Base-by-base conservation (phyloP, 345 rosid genomes). In the Draba incana region DNA sequence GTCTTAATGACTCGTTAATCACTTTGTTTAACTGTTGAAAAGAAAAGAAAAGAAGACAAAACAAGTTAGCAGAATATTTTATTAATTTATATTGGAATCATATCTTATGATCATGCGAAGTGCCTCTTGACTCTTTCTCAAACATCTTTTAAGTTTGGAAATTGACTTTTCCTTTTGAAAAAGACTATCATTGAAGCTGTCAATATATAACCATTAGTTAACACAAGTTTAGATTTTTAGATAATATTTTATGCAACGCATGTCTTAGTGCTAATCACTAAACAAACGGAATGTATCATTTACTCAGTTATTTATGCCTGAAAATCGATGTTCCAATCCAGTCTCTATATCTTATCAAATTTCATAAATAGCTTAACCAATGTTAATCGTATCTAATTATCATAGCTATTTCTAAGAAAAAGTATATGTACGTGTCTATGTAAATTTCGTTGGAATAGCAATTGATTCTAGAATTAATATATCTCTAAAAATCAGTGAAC, bases 1-100 rank as follows among this genome's bases (percentile, higher is more conserved):
- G 83, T 77, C 99, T 84, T 13, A 95, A 43, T 15, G 99, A 87
- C 73, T 95, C 99, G 5, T 86, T 92, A 53, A 95, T 88, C 41
- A 95, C 96, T 96, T 88, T 85, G 71, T 84, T 84, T 47, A 95
- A 75, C 99, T 95, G 84, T 66, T 74, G 9, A 55, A 33, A 33
- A 33, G 37, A 33, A 33, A 47, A 67, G 15, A 60, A 14, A 20
- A 24, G 38, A 41, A 3, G n/a, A 39, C 37, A 63, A 66, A 49
- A 4, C 44, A 12, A 59, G 44, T 74, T 74, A 66, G 72, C 16
- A 74, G 3, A 27, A 16, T 66, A 52, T 52, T 24, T 1, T 10
- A 49, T 50, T 65, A 30, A 14, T 50, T 10, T 58, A 8, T 15
- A 0, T 44, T 37, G 33, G 43, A 61, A 74, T 67, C 52, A 74